Evolutionary conservation across 345 rosid genomes (phyloP).

Genomic region (Moricandia arvensis): DNA sequence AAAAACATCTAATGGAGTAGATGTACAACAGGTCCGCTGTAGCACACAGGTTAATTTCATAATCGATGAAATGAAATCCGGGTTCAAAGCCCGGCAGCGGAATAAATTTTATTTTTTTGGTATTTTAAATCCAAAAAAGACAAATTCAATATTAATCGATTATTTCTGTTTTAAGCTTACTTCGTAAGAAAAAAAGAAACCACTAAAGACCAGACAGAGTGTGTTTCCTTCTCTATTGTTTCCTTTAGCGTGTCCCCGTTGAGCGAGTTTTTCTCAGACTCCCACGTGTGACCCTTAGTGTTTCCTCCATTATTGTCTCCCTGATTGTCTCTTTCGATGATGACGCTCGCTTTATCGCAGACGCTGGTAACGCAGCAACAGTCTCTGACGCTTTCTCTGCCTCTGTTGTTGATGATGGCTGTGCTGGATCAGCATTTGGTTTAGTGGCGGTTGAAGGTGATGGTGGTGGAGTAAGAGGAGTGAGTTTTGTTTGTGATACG

Average conservation of each 20-base stretch:
- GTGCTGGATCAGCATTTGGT: slow-evolving; percentile 19
- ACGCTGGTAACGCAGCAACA: slow-evolving; percentile 45
- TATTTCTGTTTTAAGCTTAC: background rate
- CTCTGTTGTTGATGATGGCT: slow-evolving; percentile 35
- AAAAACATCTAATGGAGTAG: too few species aligned
- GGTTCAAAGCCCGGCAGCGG: background rate
- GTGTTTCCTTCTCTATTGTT: background rate
- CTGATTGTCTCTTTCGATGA: slow-evolving; percentile 47
- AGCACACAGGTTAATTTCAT: slow-evolving; percentile 1
- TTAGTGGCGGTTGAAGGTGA: slow-evolving; percentile 24
- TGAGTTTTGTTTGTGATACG: slow-evolving; percentile 26
- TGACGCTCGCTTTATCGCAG: slow-evolving; percentile 34
- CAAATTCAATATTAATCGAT: slow-evolving; percentile 1
- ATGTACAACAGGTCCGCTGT: background rate
- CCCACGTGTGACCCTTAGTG: slow-evolving; percentile 46
- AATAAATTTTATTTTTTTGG: background rate
- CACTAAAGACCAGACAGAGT: background rate
- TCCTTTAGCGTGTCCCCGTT: slow-evolving; percentile 27
- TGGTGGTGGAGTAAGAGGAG: slow-evolving; percentile 21
- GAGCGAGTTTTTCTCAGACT: slow-evolving; percentile 58
- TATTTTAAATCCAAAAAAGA: background rate
- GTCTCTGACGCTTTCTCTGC: slow-evolving; percentile 46
- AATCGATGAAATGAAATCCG: background rate
- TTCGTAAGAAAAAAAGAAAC: background rate
- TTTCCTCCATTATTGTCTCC: slow-evolving; percentile 48